phyloP scores from a whole-genome alignment of 192 early-diverging fungal genomes.

The Coemansia sp. region DNA sequence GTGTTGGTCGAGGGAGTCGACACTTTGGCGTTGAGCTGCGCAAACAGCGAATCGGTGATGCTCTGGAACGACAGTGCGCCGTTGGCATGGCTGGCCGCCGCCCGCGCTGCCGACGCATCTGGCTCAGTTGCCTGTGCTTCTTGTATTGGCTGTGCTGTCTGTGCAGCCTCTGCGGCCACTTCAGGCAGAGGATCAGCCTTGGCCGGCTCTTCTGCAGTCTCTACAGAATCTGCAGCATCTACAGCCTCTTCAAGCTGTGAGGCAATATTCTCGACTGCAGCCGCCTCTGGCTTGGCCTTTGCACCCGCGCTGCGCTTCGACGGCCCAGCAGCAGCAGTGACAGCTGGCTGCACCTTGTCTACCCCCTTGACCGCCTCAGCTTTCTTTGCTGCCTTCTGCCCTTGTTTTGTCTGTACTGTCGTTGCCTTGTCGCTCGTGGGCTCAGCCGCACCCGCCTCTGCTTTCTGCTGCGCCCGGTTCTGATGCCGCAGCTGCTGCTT shows the following conservation, averaged over 20 bases:
- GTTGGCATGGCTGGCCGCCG: constrained; percentile 14
- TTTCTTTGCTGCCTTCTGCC: not conserved
- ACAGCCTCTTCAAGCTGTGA: not conserved
- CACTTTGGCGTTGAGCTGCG: constrained; percentile 50
- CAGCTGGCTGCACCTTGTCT: not conserved
- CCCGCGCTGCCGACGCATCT: not conserved
- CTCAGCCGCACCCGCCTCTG: not conserved
- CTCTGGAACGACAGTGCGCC: constrained; percentile 50
- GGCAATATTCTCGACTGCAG: not conserved
- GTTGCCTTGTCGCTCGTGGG: not conserved
- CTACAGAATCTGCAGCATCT: not conserved
- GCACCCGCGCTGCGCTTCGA: not conserved
- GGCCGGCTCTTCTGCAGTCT: not conserved
- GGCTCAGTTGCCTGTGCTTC: not conserved
- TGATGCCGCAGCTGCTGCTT: constrained; percentile 46
- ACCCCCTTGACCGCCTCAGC: not conserved
- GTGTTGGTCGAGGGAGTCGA: constrained; percentile 15
- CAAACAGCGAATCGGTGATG: constrained; percentile 49
- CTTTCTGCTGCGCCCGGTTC: constrained; percentile 23
- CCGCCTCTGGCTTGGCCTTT: not conserved
- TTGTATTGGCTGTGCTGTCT: not conserved
- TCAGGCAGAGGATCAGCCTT: not conserved
- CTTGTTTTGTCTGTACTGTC: constrained; percentile 3
- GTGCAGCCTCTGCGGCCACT: not conserved
- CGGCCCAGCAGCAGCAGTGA: not conserved